Evolutionary conservation across 352 stramenopile species (phyloP), one percentile per base, ranked within the genome.

Genomic region (Blastocystis hominis): DNA sequence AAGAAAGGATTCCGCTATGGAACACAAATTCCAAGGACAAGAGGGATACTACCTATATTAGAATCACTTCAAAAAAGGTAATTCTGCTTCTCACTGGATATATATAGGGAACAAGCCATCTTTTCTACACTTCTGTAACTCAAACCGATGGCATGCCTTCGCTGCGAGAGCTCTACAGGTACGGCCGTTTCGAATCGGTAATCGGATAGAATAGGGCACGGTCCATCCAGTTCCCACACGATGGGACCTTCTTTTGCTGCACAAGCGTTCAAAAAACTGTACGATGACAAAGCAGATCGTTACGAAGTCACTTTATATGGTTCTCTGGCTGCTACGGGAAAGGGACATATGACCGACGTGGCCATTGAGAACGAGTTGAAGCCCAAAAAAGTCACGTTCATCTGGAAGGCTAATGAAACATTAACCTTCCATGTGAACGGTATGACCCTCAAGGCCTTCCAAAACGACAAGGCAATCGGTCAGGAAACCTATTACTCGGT

Each of bases 401-500:
- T 90, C 55, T 62, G 86, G 70, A 80, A 84, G 30, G 30, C 80
- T 20, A 75, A 88, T 13, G 88, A 88, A 24, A 68, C 84, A n/a
- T 53, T 89, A 1, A 40, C 64, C 34, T 54, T 50, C 54, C 88
- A 90, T 61, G 75, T 88, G 20, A 90, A 90, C 68, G 88, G 61
- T 63, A 90, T 90, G 88, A 90, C 70, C 20, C 42, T 90, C 34
- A 55, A 63, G 30, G 80, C 81, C 1, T 36, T 80, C 10, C 36
- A 84, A 24, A 62, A 61, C 5, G 36, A 53, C 2, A 56, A 30
- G 7, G 44, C 86, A 6, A 59, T 54, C 1, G 42, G 72, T 44
- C 55, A 88, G 66, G 68, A 90, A 38, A 90, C 86, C 5, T 90
- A 90, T 54, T 90, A 88, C 59, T 84, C 54, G 62, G 88, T 90